phyloP scores from a whole-genome alignment of 495 filamentous ascomycete species.

The Entonaema liquescens region DNA sequence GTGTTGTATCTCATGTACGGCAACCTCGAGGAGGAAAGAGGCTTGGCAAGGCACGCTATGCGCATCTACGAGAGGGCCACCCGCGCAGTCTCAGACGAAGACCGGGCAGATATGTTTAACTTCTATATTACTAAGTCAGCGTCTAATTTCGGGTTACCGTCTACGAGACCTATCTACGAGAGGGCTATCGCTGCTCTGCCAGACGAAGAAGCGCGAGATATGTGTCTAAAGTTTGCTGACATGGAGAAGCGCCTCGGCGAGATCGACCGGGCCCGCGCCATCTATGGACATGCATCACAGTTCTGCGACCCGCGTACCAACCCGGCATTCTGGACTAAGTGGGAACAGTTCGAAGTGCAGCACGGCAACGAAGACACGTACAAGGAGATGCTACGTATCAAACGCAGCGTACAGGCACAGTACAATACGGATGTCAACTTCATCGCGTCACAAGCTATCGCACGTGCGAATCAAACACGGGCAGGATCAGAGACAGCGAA shows the following conservation, averaged over 20 bases:
- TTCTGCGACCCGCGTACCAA: conserved; percentile 96
- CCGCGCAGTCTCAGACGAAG: conserved; percentile 93
- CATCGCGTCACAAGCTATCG: conserved; percentile 94
- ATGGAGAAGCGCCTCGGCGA: conserved; percentile 97
- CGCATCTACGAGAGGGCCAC: conserved; percentile 98
- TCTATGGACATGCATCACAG: conserved; percentile 95
- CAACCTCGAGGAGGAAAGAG: conserved; percentile 94
- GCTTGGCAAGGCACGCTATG: conserved; percentile 97
- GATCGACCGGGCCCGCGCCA: conserved; percentile 93
- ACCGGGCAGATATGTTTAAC: conserved; percentile 97
- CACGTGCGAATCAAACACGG: conserved; percentile 73
- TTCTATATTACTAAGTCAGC: conserved; percentile 99
- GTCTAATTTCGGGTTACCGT: conserved; percentile 95
- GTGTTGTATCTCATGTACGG: conserved; percentile 98
- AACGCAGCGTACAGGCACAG: conserved; percentile 95
- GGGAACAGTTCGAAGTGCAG: conserved; percentile 95
- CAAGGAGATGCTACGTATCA: conserved; percentile 98
- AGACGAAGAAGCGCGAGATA: conserved; percentile 92
- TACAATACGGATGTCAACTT: conserved; percentile 99
- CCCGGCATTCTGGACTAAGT: conserved; percentile 91
- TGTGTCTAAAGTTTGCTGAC: conserved; percentile 99
- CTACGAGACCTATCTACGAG: conserved; percentile 97
- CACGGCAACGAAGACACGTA: conserved; percentile 99
- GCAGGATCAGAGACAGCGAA: conserved; percentile 54
- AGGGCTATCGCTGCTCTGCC: conserved; percentile 90